Evolutionary conservation across 176 grass and related monocot species (phyloP).

Genomic region (Cenchrus americanus): DNA sequence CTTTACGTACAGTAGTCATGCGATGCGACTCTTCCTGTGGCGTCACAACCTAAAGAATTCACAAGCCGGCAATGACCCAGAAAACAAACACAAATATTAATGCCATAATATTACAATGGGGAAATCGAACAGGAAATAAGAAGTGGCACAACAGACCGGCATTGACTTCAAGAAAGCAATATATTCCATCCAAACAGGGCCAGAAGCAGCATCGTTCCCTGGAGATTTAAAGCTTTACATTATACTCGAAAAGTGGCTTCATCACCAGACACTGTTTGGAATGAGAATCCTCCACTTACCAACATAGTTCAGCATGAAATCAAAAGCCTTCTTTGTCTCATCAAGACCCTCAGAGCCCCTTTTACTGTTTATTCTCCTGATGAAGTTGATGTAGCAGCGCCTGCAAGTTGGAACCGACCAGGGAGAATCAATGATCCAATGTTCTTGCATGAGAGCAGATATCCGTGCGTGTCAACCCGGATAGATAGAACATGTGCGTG

Average conservation of each 20-base stretch:
- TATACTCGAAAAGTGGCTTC: neutral
- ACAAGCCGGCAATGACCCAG: slow-evolving; percentile 13
- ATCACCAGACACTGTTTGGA: neutral
- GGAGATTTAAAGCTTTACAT: slow-evolving; percentile 25
- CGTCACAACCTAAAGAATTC: slow-evolving; percentile 59
- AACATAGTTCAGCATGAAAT: slow-evolving; percentile 95
- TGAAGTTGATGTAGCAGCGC: slow-evolving; percentile 92
- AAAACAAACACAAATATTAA: slow-evolving; percentile 18
- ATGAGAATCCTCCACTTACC: slow-evolving; percentile 51
- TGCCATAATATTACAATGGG: slow-evolving; percentile 1
- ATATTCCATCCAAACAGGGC: slow-evolving; percentile 97
- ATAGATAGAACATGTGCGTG: neutral
- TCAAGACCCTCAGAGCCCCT: slow-evolving; percentile 80
- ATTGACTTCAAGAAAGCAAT: slow-evolving; percentile 91
- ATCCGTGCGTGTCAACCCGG: neutral
- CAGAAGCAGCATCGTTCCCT: slow-evolving; percentile 92
- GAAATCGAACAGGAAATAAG: slow-evolving; percentile 25
- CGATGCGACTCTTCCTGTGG: slow-evolving; percentile 86
- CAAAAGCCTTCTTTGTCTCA: slow-evolving; percentile 94
- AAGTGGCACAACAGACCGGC: slow-evolving; percentile 62
- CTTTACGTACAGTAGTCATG: slow-evolving; percentile 86
- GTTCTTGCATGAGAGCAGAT: neutral
- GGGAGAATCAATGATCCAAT: neutral
- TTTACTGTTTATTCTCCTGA: slow-evolving; percentile 78
- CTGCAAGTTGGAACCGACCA: slow-evolving; percentile 52